Base-by-base conservation (phyloP, 768 basidiomycete genomes). In the Russula foetens region DNA sequence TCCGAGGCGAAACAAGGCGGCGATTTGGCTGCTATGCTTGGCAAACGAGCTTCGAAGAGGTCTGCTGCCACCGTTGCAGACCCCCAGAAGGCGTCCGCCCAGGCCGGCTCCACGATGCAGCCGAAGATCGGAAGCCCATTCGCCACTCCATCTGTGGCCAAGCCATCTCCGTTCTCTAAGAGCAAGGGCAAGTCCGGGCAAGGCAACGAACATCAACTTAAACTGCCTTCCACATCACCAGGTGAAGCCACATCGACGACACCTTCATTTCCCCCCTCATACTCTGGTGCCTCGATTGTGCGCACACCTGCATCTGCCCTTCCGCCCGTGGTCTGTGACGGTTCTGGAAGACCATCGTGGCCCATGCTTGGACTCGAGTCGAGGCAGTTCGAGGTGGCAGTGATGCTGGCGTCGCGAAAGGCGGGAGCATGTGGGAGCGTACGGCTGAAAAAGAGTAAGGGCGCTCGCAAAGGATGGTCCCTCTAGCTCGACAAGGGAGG, bases 381-480 rank as follows among this genome's bases (percentile, higher is more conserved):
- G n/a, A n/a, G n/a, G n/a, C n/a, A n/a, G n/a, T n/a, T n/a, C 53
- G 86, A 88, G 65, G 86, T 83, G 8, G 88, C 88, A 88, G 71
- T 59, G 83, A 84, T 0, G 73, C n/a, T n/a, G n/a, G n/a, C n/a
- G n/a, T n/a, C n/a, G n/a, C n/a, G n/a, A n/a, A n/a, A n/a, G n/a
- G n/a, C 23, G 70, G 74, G 17, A 19, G 48, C 35, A 58, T 46
- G 29, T 62, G 64, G 3, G 62, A 65, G 44, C 61, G 64, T 7
- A 53, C 29, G 17, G 39, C 46, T 1, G 63, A 64, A 15, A 76
- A 70, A 68, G 39, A n/a, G n/a, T n/a, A n/a, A n/a, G n/a, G n/a
- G n/a, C n/a, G n/a, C n/a, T n/a, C n/a, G n/a, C n/a, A n/a, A n/a
- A n/a, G n/a, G n/a, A n/a, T n/a, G n/a, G n/a, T n/a, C n/a, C n/a